Percentiles rank a stretch among this genome's conserved stretches.
phyloP scores from a whole-genome alignment of 2,329 filamentous ascomycete genomes.

The Fusarium denticulatum region DNA sequence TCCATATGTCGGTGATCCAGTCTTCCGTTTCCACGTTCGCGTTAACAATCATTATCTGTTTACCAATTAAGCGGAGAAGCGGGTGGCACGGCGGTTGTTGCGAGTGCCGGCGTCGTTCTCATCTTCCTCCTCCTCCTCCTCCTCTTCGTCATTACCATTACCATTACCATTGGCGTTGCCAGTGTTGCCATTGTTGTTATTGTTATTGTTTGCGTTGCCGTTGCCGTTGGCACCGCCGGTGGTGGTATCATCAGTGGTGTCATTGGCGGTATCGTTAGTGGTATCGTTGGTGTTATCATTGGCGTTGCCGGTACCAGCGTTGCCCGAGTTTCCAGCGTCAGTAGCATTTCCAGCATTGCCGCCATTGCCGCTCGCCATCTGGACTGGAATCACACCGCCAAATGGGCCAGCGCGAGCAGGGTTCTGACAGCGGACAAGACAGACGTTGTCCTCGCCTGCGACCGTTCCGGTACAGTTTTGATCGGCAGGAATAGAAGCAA shows the following conservation, averaged over 20 bases:
- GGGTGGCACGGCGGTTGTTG: background rate
- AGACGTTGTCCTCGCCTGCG: conserved; percentile 7
- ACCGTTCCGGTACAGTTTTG: conserved; percentile 10
- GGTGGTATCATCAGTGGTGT: background rate
- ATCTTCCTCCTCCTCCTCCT: background rate
- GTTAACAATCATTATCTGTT: background rate
- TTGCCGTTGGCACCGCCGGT: background rate
- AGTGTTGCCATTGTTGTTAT: background rate
- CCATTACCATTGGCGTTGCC: background rate
- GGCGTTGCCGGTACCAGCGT: background rate
- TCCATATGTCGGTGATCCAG: background rate
- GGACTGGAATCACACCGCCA: background rate
- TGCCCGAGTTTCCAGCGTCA: background rate
- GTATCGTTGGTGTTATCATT: background rate
- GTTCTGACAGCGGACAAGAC: conserved; percentile 18
- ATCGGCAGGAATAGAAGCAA: conserved; percentile 2
- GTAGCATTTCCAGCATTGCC: background rate
- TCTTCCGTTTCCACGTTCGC: background rate
- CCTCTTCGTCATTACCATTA: background rate
- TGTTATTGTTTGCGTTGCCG: background rate
- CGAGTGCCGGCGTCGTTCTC: background rate
- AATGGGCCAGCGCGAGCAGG: conserved; percentile 1
- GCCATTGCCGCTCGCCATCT: background rate
- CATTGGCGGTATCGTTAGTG: background rate
- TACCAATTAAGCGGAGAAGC: background rate